Conservation (phyloP, 1,284 basidiomycete genomes). For the Malassezia caprae region DNA sequence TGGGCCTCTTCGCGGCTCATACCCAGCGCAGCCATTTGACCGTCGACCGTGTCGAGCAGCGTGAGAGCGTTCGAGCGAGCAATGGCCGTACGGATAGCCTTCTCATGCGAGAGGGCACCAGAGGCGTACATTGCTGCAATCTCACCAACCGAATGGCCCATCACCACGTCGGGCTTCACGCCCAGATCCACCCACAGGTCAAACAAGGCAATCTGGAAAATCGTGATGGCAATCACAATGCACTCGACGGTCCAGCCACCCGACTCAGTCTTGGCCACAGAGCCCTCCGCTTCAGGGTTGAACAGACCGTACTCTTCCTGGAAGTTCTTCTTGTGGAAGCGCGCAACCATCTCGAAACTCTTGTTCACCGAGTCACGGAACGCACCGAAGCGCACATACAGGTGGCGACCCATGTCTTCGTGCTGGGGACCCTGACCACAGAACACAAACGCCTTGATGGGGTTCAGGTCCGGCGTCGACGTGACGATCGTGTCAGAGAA, state of each 20-base stretch:
- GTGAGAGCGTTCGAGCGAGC: slow-evolving; percentile 15
- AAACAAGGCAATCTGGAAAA: slow-evolving; percentile 21
- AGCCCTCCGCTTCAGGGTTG: slow-evolving; percentile 4
- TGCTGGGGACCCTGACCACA: slow-evolving; percentile 26
- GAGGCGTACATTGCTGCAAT: slow-evolving; percentile 20
- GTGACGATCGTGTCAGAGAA: slow-evolving; percentile 13
- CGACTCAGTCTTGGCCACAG: slow-evolving; percentile 9
- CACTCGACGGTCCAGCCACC: slow-evolving; percentile 17
- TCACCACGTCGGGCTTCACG: slow-evolving; percentile 13
- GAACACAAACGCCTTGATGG: slow-evolving; percentile 20
- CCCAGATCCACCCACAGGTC: slow-evolving; percentile 17
- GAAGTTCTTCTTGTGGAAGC: slow-evolving; percentile 9
- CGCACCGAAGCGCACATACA: slow-evolving; percentile 16
- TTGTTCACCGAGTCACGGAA: slow-evolving; percentile 19
- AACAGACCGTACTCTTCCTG: slow-evolving; percentile 18
- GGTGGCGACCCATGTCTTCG: slow-evolving; percentile 20
- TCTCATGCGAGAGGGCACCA: slow-evolving; percentile 13
- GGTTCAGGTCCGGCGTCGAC: slow-evolving; percentile 18
- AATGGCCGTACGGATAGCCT: slow-evolving; percentile 18
- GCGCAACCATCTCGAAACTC: slow-evolving; percentile 7
- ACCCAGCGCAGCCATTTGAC: slow-evolving; percentile 18
- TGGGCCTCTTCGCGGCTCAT: slow-evolving; percentile 12
- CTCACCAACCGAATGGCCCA: slow-evolving; percentile 22
- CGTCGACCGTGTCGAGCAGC: slow-evolving; percentile 12
- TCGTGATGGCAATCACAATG: slow-evolving; percentile 18